Conservation (phyloP, 192 early-diverging fungal species). For the Coemansia sp. region DNA sequence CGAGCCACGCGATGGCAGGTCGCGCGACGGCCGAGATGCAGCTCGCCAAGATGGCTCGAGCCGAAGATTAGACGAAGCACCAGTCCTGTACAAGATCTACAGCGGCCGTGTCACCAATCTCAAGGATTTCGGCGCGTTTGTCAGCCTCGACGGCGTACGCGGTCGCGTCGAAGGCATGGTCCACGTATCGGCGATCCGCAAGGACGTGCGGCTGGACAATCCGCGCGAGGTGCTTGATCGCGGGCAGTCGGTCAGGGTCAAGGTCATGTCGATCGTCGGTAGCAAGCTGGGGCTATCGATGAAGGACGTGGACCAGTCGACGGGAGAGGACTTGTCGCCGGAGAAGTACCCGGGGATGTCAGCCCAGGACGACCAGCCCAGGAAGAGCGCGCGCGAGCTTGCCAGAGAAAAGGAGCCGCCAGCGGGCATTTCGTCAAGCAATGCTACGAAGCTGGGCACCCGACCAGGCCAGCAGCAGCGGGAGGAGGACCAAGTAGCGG, state of each 20-base stretch:
- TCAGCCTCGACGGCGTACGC: constrained; percentile 74
- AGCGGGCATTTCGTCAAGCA: constrained; percentile 23
- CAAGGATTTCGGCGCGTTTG: constrained; percentile 94
- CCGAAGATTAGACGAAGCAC: constrained; percentile 63
- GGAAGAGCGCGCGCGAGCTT: neutral
- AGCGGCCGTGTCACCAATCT: constrained; percentile 75
- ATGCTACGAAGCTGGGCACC: constrained; percentile 28
- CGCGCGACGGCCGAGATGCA: neutral
- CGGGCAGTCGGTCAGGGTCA: constrained; percentile 84
- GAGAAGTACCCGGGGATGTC: constrained; percentile 62
- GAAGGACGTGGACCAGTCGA: constrained; percentile 94
- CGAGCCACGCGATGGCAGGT: constrained; percentile 31
- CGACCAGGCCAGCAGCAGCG: neutral
- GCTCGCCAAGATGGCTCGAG: neutral
- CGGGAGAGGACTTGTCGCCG: constrained; percentile 85
- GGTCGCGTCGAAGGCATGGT: constrained; percentile 85
- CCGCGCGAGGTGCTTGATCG: constrained; percentile 85
- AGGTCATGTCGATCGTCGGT: constrained; percentile 88
- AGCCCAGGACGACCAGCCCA: neutral
- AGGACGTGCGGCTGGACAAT: constrained; percentile 67
- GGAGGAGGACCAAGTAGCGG: too few species aligned
- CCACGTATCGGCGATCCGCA: constrained; percentile 71
- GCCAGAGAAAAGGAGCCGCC: constrained; percentile 11
- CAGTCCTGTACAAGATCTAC: constrained; percentile 93
- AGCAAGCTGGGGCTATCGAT: constrained; percentile 82